Percentiles rank a stretch among this genome's conserved stretches.
These are phyloP conservation scores for Linum usitatissimum DNA, from an alignment of 345 rosid species.

Conservation along the genomic window DNA sequence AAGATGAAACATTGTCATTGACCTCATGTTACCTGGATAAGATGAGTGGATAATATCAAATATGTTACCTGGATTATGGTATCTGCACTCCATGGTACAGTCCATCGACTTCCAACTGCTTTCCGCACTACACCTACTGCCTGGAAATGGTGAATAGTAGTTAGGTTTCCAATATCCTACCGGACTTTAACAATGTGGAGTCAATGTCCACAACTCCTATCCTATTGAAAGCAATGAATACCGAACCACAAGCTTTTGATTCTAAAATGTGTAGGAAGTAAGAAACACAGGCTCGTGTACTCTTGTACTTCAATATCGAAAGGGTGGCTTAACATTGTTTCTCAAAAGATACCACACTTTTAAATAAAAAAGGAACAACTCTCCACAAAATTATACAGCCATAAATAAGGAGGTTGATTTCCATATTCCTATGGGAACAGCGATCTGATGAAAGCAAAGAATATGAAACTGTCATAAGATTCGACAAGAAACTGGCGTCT, in stretches of 20 bases:
- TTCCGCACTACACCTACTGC: constrained; percentile 50
- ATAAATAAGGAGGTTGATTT: not conserved
- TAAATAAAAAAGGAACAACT: not conserved
- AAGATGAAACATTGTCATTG: not conserved
- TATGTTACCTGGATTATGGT: constrained; percentile 74
- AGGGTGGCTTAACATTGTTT: not conserved
- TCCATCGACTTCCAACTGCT: constrained; percentile 77
- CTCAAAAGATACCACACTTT: too few species aligned
- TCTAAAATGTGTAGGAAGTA: not conserved
- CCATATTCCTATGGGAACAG: not conserved
- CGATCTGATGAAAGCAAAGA: not conserved
- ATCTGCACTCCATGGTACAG: constrained; percentile 94
- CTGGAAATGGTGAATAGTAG: constrained; percentile 31
- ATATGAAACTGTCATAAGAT: too few species aligned
- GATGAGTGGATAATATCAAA: not conserved
- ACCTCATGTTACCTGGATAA: too few species aligned
- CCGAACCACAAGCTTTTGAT: not conserved
- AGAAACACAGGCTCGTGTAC: not conserved
- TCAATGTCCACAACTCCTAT: not conserved
- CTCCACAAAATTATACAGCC: not conserved
- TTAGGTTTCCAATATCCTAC: not conserved
- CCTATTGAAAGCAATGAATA: not conserved
- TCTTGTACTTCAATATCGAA: not conserved
- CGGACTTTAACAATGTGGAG: not conserved
- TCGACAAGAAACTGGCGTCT: not conserved